Conservation (phyloP, 1,139 yeast species). For the Pichia cactophila region DNA sequence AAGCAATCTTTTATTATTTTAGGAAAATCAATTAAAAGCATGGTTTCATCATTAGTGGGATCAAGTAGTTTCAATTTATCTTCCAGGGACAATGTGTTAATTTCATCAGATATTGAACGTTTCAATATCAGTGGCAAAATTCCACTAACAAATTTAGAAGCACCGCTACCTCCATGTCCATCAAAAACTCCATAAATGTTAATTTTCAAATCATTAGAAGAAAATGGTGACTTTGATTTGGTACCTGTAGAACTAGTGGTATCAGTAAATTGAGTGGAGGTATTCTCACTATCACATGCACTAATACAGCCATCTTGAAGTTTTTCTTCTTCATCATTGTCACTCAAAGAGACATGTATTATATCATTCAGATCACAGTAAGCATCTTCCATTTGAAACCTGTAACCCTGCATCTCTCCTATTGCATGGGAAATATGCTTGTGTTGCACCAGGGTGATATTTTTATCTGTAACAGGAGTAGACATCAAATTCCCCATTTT, state of each 20-base stretch:
- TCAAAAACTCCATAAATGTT: conserved; percentile 70
- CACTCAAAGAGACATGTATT: conserved; percentile 12
- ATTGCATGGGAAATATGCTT: conserved; percentile 48
- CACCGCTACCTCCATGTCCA: conserved; percentile 69
- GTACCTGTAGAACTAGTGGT: not conserved
- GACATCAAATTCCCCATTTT: conserved; percentile 70
- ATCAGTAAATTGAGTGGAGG: not conserved
- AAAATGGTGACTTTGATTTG: not conserved
- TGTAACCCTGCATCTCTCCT: conserved; percentile 76
- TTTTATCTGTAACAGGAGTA: conserved; percentile 67
- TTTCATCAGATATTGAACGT: conserved; percentile 13
- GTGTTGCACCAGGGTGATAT: conserved; percentile 35
- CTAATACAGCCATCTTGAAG: not conserved
- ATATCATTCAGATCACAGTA: conserved; percentile 39
- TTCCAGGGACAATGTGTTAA: conserved; percentile 16
- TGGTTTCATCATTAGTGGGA: conserved; percentile 13
- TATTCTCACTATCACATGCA: not conserved
- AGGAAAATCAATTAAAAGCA: conserved; percentile 24
- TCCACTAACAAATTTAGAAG: conserved; percentile 50
- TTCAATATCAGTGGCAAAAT: conserved; percentile 27
- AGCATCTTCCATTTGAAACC: conserved; percentile 74
- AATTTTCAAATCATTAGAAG: conserved; percentile 25
- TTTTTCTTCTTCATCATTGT: not conserved
- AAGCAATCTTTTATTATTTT: conserved; percentile 45
- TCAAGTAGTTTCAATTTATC: conserved; percentile 13